Evolutionary conservation across 2,329 filamentous ascomycete species (phyloP).

Genomic region (Coniella lustricola): DNA sequence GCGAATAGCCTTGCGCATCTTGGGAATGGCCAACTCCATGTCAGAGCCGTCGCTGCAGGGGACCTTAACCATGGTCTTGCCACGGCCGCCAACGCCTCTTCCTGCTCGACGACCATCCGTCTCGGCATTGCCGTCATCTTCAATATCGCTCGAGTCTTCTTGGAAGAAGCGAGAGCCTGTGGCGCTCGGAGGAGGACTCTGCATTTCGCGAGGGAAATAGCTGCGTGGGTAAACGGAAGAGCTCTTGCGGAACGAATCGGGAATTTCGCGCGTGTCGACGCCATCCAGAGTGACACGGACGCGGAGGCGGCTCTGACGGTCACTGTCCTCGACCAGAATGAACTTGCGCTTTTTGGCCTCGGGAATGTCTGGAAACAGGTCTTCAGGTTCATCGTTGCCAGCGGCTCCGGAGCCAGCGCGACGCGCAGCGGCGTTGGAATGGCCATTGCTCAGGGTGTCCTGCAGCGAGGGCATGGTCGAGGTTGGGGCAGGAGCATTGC

Average conservation of each 20-base stretch:
- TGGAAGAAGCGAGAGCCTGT: constrained; percentile 69
- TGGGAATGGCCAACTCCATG: constrained; percentile 66
- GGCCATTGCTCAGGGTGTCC: constrained; percentile 41
- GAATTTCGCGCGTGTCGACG: constrained; percentile 92
- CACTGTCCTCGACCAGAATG: constrained; percentile 86
- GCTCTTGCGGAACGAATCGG: constrained; percentile 85
- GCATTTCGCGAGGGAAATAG: constrained; percentile 92
- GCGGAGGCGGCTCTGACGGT: constrained; percentile 71
- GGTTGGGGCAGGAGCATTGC: constrained; percentile 45
- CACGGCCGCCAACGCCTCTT: constrained; percentile 25
- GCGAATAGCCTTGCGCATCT: constrained; percentile 61
- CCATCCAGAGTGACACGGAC: constrained; percentile 90
- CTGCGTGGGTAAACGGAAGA: constrained; percentile 87
- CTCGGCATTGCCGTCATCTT: constrained; percentile 48
- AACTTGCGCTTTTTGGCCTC: constrained; percentile 93
- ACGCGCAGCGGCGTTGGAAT: constrained; percentile 28
- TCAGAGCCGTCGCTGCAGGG: constrained; percentile 60
- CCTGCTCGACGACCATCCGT: constrained; percentile 39
- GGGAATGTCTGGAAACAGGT: constrained; percentile 80
- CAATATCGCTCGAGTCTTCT: constrained; percentile 51
- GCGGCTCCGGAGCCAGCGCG: constrained; percentile 31
- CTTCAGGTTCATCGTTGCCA: constrained; percentile 53
- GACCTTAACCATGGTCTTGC: constrained; percentile 48
- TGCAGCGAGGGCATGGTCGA: constrained; percentile 61
- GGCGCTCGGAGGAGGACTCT: constrained; percentile 70